A percentile compares a stretch with the other conserved stretches of the same genome.
Evolutionary conservation across 139 green algal genomes (phyloP).

Genomic region (Chlorella sp.): DNA sequence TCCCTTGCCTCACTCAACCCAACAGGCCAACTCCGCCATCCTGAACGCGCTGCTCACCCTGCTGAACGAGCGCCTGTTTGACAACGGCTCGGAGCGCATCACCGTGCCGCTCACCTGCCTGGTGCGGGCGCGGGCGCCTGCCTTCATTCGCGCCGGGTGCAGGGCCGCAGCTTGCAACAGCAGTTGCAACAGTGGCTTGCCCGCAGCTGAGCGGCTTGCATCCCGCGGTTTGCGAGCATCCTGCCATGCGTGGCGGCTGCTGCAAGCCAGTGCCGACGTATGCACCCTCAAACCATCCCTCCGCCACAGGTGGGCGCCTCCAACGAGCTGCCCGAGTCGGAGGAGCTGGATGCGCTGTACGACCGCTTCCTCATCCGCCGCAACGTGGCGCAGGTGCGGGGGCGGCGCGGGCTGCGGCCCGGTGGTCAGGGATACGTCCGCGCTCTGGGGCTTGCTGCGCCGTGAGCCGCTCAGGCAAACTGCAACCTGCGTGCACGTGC

Average conservation of each 20-base stretch:
- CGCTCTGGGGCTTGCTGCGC: neutral
- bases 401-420: neutral
- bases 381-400: conserved; percentile 44
- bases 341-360: conserved; percentile 96
- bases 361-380: conserved; percentile 93
- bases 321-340: conserved; percentile 95
- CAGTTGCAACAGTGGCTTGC: too few species aligned
- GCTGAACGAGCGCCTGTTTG: conserved; percentile 97
- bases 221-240: too few species aligned
- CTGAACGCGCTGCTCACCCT: conserved; percentile 96
- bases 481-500: neutral
- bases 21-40: conserved; percentile 93
- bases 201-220: too few species aligned
- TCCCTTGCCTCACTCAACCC: neutral
- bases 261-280: too few species aligned
- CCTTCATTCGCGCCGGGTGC: too few species aligned
- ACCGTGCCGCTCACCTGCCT: conserved; percentile 78
- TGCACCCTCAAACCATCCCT: too few species aligned
- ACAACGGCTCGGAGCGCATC: conserved; percentile 91
- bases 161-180: too few species aligned
- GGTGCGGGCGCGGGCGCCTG: too few species aligned
- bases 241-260: too few species aligned
- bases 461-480: neutral
- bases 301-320: conserved; percentile 85
- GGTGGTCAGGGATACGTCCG: neutral